Base-by-base conservation (phyloP, 1,139 yeast species). In the Blastobotrys arbuscula region DNA sequence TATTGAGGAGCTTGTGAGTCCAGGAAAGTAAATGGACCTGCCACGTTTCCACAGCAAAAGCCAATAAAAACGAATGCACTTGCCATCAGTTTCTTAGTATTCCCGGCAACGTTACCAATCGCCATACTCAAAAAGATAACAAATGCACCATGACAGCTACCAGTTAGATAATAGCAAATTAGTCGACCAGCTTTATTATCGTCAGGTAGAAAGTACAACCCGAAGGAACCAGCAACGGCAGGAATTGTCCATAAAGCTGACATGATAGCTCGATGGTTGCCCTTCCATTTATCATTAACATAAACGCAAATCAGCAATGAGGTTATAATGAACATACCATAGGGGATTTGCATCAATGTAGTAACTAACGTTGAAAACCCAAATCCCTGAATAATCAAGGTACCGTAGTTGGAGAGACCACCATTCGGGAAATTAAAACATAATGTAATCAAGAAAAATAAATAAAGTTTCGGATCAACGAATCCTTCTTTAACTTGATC, bases 61-160 rank as follows among this genome's bases (percentile, higher is more conserved):
- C 76, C 79, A 49, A 79, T 62, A 50, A 78, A 71, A 49, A 77
- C 55, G 65, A 74, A 42, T 2, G 68, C 66, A 49, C 59, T 64
- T 45, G 71, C 71, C 38, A 77, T 72, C 44, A 66, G 67, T 58
- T 73, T 76, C 61, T 78, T 79, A 31, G 83, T 77, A 52, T 77
- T 76, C 26, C 83, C 84, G 13, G 80, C 78, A 34, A 74, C 70
- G 56, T 79, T 79, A n/a, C 77, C 71, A 37, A 78, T 68, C 43
- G 76, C 66, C 49, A 72, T 62, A 5, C 79, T 67, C 53, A 78
- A 68, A 38, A 73, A 59, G 54, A 79, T 71, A 28, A 77, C 75
- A 52, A 74, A 70, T 0, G 76, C 73, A 35, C 77, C 70, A 18
- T 67, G 45, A 61, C 55, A 58, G 7, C 56, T 56, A 18, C 57